phyloP scores from a whole-genome alignment of 2,329 filamentous ascomycete species.

The Plenodomus tracheiphilus region DNA sequence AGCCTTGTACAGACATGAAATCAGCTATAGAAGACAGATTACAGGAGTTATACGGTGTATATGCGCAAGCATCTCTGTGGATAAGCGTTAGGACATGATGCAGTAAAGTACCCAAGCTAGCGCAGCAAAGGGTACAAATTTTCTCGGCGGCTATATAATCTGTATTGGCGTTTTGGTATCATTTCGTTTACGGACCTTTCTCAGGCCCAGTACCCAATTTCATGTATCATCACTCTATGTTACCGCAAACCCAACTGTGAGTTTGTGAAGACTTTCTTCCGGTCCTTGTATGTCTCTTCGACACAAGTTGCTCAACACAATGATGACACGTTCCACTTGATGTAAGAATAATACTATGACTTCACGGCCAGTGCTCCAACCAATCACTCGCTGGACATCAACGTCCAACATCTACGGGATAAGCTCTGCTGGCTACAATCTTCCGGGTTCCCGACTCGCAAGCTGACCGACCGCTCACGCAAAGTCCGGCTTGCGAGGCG shows the following conservation, averaged over 20 bases:
- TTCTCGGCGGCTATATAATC: constrained; percentile 2
- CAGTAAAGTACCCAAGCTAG: constrained; percentile 21
- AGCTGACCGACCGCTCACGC: constrained; percentile 16
- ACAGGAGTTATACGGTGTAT: constrained; percentile 5
- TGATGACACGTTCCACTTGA: background rate
- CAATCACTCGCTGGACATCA: background rate
- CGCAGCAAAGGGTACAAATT: constrained; percentile 21
- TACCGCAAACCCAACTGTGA: background rate
- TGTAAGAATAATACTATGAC: background rate
- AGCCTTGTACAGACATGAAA: background rate
- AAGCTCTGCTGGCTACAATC: background rate
- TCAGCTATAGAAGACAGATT: background rate
- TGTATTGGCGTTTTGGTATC: constrained; percentile 2
- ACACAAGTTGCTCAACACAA: background rate
- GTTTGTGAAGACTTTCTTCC: background rate
- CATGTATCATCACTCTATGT: background rate
- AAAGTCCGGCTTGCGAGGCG: constrained; percentile 2
- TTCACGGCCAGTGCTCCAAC: background rate
- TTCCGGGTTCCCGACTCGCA: constrained; percentile 1
- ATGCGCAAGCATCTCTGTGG: constrained; percentile 4
- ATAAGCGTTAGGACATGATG: constrained; percentile 5
- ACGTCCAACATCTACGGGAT: background rate
- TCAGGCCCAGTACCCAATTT: constrained; percentile 1
- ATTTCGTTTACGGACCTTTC: background rate
- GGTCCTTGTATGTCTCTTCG: background rate